These are phyloP conservation scores for Aspergillus sp. DNA, from an alignment of 2,329 filamentous ascomycete genomes.

Conservation along the genomic window DNA sequence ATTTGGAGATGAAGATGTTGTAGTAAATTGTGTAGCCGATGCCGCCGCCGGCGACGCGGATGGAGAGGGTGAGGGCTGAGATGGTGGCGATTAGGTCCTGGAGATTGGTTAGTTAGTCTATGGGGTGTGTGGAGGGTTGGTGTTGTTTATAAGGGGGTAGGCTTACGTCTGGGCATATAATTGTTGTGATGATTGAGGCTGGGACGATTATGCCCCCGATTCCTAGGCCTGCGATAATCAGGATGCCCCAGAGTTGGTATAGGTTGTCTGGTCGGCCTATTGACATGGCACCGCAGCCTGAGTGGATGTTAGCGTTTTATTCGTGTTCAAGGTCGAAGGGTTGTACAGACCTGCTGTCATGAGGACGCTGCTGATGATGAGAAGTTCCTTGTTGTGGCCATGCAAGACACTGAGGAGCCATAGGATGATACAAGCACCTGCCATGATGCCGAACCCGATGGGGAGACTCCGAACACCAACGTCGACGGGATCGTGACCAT, in stretches of 20 bases:
- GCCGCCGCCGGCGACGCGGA: slow-evolving; percentile 68
- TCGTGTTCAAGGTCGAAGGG: too few species aligned
- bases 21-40: slow-evolving; percentile 66
- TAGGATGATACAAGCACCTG: slow-evolving; percentile 62
- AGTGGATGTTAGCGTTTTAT: neutral
- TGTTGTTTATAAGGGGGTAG: neutral
- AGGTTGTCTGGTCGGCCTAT: slow-evolving; percentile 57
- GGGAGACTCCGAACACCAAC: slow-evolving; percentile 68
- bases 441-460: slow-evolving; percentile 64
- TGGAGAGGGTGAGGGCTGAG: slow-evolving; percentile 67
- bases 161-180: slow-evolving; percentile 65
- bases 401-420: slow-evolving; percentile 59
- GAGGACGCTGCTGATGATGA: slow-evolving; percentile 60
- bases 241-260: slow-evolving; percentile 56
- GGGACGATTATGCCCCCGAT: slow-evolving; percentile 70
- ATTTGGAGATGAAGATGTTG: slow-evolving; percentile 52
- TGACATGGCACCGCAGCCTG: slow-evolving; percentile 57
- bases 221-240: slow-evolving; percentile 64
- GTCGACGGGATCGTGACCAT: slow-evolving; percentile 63
- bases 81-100: slow-evolving; percentile 68
- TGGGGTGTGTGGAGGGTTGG: neutral
- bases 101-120: neutral
- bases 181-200: slow-evolving; percentile 67
- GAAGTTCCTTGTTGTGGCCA: slow-evolving; percentile 61
- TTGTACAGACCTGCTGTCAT: slow-evolving; percentile 62